Evolutionary conservation across 805 yeast species (phyloP).

Genomic region (Cyberlindnera misumaiensis): DNA sequence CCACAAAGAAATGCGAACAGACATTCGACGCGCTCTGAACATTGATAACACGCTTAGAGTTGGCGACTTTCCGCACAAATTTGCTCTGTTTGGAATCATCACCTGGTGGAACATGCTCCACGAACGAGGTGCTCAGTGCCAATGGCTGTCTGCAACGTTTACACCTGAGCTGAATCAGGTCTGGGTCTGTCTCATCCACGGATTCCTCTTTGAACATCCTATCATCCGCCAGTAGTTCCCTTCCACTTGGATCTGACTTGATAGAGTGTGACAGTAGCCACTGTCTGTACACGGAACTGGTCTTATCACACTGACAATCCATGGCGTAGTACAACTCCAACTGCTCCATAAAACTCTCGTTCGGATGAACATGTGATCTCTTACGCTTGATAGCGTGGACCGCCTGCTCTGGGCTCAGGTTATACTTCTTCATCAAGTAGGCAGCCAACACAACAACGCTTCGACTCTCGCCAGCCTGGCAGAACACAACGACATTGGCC

Average conservation of each 20-base stretch:
- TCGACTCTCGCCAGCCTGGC: slow-evolving; percentile 91
- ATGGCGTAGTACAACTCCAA: slow-evolving; percentile 51
- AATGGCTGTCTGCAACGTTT: slow-evolving; percentile 71
- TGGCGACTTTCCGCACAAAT: slow-evolving; percentile 57
- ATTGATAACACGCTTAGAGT: slow-evolving; percentile 53
- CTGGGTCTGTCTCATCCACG: slow-evolving; percentile 19
- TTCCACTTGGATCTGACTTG: slow-evolving; percentile 37
- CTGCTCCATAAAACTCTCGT: slow-evolving; percentile 68
- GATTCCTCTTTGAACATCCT: slow-evolving; percentile 25
- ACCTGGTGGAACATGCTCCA: slow-evolving; percentile 62
- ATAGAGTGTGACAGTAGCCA: slow-evolving; percentile 33
- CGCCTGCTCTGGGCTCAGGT: slow-evolving; percentile 53
- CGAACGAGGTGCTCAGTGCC: slow-evolving; percentile 56
- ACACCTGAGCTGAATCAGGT: slow-evolving; percentile 51
- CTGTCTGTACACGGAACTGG: slow-evolving; percentile 34
- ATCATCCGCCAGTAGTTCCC: slow-evolving; percentile 23
- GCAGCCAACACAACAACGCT: slow-evolving; percentile 84
- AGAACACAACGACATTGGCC: slow-evolving; percentile 54
- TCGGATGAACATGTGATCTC: slow-evolving; percentile 58
- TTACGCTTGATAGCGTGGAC: slow-evolving; percentile 69
- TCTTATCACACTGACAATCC: slow-evolving; percentile 28
- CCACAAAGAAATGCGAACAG: slow-evolving; percentile 84
- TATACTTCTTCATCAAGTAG: slow-evolving; percentile 76
- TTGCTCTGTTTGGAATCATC: slow-evolving; percentile 57
- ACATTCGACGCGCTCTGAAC: slow-evolving; percentile 46